Conservation (phyloP, 306 rosid species). For the Dryas alaskensis region DNA sequence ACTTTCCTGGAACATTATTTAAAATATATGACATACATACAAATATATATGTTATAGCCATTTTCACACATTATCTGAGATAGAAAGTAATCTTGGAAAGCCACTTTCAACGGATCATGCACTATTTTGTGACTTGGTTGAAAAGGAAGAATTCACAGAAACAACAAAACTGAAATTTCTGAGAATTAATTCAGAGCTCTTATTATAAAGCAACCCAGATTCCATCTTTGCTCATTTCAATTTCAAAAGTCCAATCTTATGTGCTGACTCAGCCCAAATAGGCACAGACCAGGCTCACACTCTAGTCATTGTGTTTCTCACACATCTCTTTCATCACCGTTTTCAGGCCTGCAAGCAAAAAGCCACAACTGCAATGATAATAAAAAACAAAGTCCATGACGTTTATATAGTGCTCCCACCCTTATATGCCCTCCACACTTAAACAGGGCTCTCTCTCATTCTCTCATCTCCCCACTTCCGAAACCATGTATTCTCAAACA, state of each 20-base stretch:
- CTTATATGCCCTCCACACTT: conserved; percentile 18
- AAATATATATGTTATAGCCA: background rate
- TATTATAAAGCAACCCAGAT: conserved; percentile 22
- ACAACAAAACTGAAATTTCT: conserved; percentile 32
- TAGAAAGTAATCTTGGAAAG: conserved; percentile 22
- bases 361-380: conserved; percentile 48
- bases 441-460: conserved; percentile 23
- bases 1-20: background rate
- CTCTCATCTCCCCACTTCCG: conserved; percentile 23
- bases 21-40: background rate
- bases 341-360: conserved; percentile 59
- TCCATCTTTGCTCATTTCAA: conserved; percentile 25
- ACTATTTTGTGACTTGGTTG: conserved; percentile 11
- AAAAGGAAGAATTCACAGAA: conserved; percentile 23
- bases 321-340: conserved; percentile 54
- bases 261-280: conserved; percentile 32
- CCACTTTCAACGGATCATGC: conserved; percentile 34
- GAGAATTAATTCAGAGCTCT: conserved; percentile 18
- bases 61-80: conserved; percentile 18
- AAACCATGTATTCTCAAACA: conserved; percentile 27
- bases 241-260: conserved; percentile 21
- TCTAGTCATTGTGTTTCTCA: conserved; percentile 41
- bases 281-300: conserved; percentile 27
- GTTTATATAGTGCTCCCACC: conserved; percentile 26
- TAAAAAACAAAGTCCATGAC: conserved; percentile 27